These are phyloP conservation scores for Pholiota conissans DNA, from an alignment of 768 basidiomycete genomes.

Conservation along the genomic window DNA sequence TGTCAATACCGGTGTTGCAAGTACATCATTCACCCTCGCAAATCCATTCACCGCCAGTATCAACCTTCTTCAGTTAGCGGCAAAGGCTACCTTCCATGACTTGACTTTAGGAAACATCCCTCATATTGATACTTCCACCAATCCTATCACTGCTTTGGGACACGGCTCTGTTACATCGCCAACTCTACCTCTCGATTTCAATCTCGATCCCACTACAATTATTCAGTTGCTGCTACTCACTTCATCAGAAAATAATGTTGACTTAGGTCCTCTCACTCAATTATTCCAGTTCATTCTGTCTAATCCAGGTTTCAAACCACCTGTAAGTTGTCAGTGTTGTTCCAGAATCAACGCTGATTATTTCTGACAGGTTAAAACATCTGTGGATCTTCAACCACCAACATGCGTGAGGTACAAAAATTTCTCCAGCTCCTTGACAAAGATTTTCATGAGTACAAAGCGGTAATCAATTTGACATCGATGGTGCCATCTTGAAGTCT, in stretches of 20 bases:
- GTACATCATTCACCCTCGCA: slow-evolving; percentile 53
- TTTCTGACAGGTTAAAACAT: slow-evolving; percentile 46
- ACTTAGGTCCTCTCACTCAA: slow-evolving; percentile 58
- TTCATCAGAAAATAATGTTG: slow-evolving; percentile 52
- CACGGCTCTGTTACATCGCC: slow-evolving; percentile 60
- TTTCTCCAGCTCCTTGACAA: neutral
- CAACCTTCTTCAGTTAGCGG: slow-evolving; percentile 54
- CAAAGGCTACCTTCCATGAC: slow-evolving; percentile 54
- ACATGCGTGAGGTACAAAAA: slow-evolving; percentile 56
- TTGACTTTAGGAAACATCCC: slow-evolving; percentile 61
- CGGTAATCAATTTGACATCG: slow-evolving; percentile 64
- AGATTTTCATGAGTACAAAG: slow-evolving; percentile 30
- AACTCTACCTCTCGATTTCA: slow-evolving; percentile 59
- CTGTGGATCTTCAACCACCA: slow-evolving; percentile 50
- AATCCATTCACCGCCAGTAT: slow-evolving; percentile 78
- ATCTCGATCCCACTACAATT: slow-evolving; percentile 61
- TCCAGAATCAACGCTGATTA: neutral
- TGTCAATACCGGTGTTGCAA: slow-evolving; percentile 57
- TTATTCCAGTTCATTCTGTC: slow-evolving; percentile 55
- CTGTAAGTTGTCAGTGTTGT: slow-evolving; percentile 36
- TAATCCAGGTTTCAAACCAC: slow-evolving; percentile 50
- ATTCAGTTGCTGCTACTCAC: slow-evolving; percentile 53
- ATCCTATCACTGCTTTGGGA: slow-evolving; percentile 60
- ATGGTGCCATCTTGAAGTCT: slow-evolving; percentile 61
- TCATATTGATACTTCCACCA: slow-evolving; percentile 49